Conservation (phyloP, 441 rosid genomes). For the Pelargonium australe region DNA sequence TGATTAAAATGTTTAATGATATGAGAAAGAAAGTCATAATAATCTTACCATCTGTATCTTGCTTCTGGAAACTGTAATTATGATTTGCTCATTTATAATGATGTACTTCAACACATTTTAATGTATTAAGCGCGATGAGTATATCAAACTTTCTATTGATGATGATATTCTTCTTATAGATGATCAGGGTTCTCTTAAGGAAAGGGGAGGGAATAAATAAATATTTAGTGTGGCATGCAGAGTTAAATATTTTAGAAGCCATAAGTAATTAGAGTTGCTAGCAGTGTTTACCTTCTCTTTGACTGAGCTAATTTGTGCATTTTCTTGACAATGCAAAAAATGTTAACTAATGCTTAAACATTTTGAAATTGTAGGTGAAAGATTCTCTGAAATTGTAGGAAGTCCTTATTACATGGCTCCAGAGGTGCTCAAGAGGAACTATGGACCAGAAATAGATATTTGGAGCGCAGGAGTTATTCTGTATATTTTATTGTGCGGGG, state of each 20-base stretch:
- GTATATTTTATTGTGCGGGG: slow-evolving; percentile 85
- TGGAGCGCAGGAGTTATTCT: slow-evolving; percentile 99
- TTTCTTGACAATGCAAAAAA: slow-evolving; percentile 1
- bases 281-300: not conserved
- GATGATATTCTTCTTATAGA: too few relatives aligned
- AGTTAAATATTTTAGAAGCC: not conserved
- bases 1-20: too few relatives aligned
- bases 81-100: too few relatives aligned
- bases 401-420: slow-evolving; percentile 99
- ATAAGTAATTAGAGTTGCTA: not conserved
- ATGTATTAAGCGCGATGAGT: too few relatives aligned
- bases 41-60: too few relatives aligned
- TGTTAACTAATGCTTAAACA: slow-evolving; percentile 19
- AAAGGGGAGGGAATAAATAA: too few relatives aligned
- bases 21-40: too few relatives aligned
- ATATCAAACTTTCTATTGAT: too few relatives aligned
- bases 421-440: slow-evolving; percentile 87
- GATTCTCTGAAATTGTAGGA: slow-evolving; percentile 93
- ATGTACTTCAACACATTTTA: too few relatives aligned
- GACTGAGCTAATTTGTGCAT: not conserved
- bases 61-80: too few relatives aligned
- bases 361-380: slow-evolving; percentile 54
- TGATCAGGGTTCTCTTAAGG: too few relatives aligned
- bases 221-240: too few relatives aligned
- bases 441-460: slow-evolving; percentile 97